These are phyloP conservation scores for Aspergillus panamensis DNA, from an alignment of 495 filamentous ascomycete species.

Conservation along the genomic window DNA sequence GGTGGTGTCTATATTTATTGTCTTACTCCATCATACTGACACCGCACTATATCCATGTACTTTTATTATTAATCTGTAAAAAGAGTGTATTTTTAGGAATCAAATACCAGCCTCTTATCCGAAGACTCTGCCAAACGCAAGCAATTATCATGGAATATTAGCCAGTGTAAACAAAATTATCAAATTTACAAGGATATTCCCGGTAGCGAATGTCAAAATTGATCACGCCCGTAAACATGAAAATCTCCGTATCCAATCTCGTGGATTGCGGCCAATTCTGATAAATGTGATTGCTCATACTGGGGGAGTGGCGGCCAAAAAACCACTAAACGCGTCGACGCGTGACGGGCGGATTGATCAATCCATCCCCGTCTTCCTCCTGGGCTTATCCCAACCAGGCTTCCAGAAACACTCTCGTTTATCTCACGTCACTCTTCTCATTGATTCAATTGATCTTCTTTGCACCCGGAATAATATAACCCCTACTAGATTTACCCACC, in stretches of 20 bases:
- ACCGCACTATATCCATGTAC: slow-evolving; percentile 8
- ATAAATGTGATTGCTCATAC: slow-evolving; percentile 5
- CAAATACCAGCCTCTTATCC: not conserved
- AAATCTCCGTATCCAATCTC: not conserved
- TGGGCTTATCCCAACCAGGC: slow-evolving; percentile 21
- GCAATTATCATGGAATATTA: no score
- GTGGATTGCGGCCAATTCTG: not conserved
- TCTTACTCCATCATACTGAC: not conserved
- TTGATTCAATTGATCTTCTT: slow-evolving; percentile 1
- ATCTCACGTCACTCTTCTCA: not conserved
- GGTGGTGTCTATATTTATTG: not conserved
- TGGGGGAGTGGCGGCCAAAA: slow-evolving; percentile 10
- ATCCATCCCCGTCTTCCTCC: slow-evolving; percentile 19
- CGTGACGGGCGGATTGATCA: slow-evolving; percentile 22
- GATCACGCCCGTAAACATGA: not conserved
- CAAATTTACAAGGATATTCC: no score
- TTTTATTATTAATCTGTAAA: slow-evolving; percentile 14
- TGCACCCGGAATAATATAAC: slow-evolving; percentile 4
- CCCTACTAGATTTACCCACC: not conserved
- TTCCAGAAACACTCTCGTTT: not conserved
- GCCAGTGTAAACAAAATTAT: no score
- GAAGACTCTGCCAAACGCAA: no score
- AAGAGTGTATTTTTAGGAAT: slow-evolving; percentile 12
- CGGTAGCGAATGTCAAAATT: no score
- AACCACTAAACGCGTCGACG: slow-evolving; percentile 46